Percentiles rank a stretch among this genome's conserved stretches.
phyloP scores from a whole-genome alignment of 176 grass and related monocot species.

The Triticum monococcum region DNA sequence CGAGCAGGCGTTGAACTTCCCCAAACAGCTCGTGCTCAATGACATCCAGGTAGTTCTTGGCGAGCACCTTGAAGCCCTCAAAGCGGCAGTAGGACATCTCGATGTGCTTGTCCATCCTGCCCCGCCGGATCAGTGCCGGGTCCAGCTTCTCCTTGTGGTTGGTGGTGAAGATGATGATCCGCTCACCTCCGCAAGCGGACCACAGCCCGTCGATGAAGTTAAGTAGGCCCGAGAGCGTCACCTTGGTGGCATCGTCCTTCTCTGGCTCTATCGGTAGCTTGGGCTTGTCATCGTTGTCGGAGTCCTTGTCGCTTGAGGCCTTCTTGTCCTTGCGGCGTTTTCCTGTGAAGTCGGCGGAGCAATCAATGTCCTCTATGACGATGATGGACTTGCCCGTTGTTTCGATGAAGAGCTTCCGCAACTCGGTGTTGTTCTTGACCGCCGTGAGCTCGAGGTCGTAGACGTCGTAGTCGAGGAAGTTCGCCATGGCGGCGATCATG shows the following conservation, averaged over 20 bases:
- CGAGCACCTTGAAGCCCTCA: conserved; percentile 61
- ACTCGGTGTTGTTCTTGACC: conserved; percentile 54
- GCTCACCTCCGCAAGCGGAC: conserved; percentile 69
- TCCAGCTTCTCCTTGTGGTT: conserved; percentile 49
- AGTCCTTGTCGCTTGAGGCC: background rate
- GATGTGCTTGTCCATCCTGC: conserved; percentile 87
- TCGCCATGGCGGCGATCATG: background rate
- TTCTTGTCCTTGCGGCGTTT: conserved; percentile 17
- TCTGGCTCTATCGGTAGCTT: too few species aligned
- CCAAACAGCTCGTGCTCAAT: conserved; percentile 26
- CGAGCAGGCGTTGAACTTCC: conserved; percentile 21
- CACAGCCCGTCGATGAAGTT: conserved; percentile 78
- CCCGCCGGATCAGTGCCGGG: conserved; percentile 52
- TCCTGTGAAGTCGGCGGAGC: conserved; percentile 57
- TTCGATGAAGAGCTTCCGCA: conserved; percentile 75
- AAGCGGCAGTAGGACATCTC: conserved; percentile 68
- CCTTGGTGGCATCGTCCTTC: background rate
- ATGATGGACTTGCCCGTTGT: conserved; percentile 61
- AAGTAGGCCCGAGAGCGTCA: conserved; percentile 62
- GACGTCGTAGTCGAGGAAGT: background rate
- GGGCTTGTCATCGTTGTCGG: too few species aligned
- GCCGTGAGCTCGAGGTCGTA: background rate
- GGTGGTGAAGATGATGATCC: conserved; percentile 15
- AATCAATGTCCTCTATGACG: conserved; percentile 73
- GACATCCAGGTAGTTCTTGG: conserved; percentile 53